Conservation (phyloP, 2,329 filamentous ascomycete species). For the Aaosphaeria pasadenensis region DNA sequence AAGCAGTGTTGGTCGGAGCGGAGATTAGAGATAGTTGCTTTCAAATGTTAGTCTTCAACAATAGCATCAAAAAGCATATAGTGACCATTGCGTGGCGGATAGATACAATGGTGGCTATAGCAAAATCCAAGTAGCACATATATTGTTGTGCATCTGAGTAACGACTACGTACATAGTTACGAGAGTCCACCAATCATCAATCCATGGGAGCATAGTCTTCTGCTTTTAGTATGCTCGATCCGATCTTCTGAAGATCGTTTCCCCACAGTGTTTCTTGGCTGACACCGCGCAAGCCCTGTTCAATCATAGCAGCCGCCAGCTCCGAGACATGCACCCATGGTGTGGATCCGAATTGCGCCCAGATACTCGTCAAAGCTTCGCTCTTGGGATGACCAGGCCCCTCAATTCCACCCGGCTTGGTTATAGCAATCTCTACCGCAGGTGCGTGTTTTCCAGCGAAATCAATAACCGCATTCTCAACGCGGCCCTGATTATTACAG, state of each 20-base stretch:
- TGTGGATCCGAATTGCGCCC: conserved; percentile 1
- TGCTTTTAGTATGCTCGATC: neutral
- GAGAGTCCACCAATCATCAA: neutral
- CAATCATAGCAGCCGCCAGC: conserved; percentile 6
- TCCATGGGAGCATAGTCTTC: neutral
- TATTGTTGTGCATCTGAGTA: too few relatives aligned
- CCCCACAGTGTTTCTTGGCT: conserved; percentile 4
- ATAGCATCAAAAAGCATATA: too few relatives aligned
- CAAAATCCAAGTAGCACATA: too few relatives aligned
- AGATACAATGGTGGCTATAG: too few relatives aligned
- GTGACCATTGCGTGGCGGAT: too few relatives aligned
- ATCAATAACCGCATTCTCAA: neutral
- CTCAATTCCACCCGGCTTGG: conserved; percentile 4
- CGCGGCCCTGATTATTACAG: neutral
- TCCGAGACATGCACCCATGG: conserved; percentile 5
- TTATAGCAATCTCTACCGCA: neutral
- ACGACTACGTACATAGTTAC: too few relatives aligned
- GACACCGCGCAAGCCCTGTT: conserved; percentile 3
- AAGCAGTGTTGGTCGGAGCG: too few relatives aligned
- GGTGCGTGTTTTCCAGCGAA: neutral
- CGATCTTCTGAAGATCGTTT: conserved; percentile 1
- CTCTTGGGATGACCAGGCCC: conserved; percentile 3
- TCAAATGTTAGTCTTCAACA: too few relatives aligned
- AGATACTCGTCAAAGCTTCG: neutral
- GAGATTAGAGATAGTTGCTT: too few relatives aligned